Conservation (phyloP, 2,329 filamentous ascomycete species). For the Fusarium sororula region DNA sequence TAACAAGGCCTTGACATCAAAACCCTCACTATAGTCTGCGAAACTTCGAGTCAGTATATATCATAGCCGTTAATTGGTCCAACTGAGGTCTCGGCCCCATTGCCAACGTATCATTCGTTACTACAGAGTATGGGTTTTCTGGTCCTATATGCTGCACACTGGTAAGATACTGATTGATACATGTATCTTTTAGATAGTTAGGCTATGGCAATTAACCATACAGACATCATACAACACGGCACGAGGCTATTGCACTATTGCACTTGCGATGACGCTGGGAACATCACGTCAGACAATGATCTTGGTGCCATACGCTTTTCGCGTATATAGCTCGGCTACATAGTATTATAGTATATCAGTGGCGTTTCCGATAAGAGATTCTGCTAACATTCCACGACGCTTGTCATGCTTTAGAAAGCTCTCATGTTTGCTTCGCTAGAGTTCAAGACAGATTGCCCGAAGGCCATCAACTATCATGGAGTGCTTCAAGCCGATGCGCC, state of each 20-base stretch:
- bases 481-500: neutral
- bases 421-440: rapidly evolving
- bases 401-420: too few species aligned
- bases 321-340: too few species aligned
- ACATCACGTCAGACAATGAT: neutral
- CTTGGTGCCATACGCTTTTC: neutral
- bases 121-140: neutral
- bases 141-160: too few species aligned
- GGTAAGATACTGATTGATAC: neutral
- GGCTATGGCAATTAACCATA: rapidly evolving
- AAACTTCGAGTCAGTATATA: too few species aligned
- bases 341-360: too few species aligned
- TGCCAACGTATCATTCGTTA: neutral
- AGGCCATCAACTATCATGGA: neutral
- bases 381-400: too few species aligned
- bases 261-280: neutral
- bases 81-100: neutral
- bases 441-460: neutral
- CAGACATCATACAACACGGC: neutral
- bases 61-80: neutral
- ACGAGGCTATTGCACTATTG: neutral
- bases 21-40: rapidly evolving
- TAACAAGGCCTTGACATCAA: neutral
- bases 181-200: neutral
- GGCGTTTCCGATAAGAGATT: rapidly evolving